These are phyloP conservation scores for Diophrys appendiculata DNA, from an alignment of 73 alveolate genomes.

Conservation along the genomic window DNA sequence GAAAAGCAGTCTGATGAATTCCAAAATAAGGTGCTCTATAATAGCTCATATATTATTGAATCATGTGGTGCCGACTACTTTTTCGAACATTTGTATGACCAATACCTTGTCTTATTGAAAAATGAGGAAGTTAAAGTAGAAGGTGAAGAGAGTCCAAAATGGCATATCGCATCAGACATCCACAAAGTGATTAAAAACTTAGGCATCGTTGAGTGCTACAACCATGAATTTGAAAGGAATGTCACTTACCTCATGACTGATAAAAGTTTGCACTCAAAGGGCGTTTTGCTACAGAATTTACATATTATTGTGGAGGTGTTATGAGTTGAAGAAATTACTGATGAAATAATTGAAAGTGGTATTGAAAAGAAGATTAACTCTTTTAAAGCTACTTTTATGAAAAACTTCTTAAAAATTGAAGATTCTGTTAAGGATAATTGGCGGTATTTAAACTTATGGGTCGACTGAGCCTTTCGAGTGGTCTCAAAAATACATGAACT, in stretches of 20 bases:
- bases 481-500: too few species aligned
- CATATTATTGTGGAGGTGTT: slow-evolving; percentile 2
- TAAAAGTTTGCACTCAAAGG: neutral
- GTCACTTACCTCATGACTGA: neutral
- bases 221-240: neutral
- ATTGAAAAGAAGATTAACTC: neutral
- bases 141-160: neutral
- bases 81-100: neutral
- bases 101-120: neutral
- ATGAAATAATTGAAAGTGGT: slow-evolving; percentile 1
- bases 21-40: neutral
- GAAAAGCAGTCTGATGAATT: slow-evolving; percentile 6
- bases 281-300: neutral
- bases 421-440: slow-evolving; percentile 2
- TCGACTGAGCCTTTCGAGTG: slow-evolving; percentile 1
- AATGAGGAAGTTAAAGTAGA: too few species aligned
- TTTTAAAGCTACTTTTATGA: neutral
- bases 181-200: slow-evolving; percentile 5
- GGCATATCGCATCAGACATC: neutral
- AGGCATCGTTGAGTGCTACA: neutral
- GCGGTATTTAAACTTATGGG: neutral
- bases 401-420: slow-evolving; percentile 1
- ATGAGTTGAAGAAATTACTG: neutral
- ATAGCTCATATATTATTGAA: neutral
- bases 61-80: neutral